Percentiles rank a stretch among this genome's conserved stretches.
Conservation (phyloP, 345 rosid species). For the Eucalyptus caleyi region DNA sequence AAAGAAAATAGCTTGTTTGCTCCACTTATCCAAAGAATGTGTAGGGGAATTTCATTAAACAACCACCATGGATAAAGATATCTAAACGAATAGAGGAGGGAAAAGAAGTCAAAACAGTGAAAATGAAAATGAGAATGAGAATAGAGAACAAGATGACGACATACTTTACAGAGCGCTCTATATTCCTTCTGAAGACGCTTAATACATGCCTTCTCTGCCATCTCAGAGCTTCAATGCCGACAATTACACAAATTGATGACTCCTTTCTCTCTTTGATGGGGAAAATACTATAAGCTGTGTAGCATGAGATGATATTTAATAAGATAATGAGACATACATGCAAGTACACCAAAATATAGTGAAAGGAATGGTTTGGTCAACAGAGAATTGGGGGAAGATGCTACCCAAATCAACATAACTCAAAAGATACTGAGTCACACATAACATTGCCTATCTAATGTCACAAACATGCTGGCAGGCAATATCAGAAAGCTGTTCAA, state of each 20-base stretch:
- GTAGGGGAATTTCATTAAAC: not conserved
- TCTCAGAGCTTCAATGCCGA: not conserved
- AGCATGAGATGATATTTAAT: not conserved
- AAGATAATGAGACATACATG: not conserved
- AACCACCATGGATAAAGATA: not conserved
- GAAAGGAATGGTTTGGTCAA: not conserved
- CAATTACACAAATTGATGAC: not conserved
- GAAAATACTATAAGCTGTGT: not conserved
- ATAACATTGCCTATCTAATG: not conserved
- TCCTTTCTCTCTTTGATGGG: not conserved
- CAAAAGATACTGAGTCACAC: not conserved
- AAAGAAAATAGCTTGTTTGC: not conserved
- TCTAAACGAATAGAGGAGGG: not conserved
- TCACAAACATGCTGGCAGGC: not conserved
- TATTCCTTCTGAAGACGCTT: conserved; percentile 97
- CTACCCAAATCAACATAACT: not conserved
- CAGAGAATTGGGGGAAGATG: not conserved
- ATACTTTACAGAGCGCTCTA: conserved; percentile 91
- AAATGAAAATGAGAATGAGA: not conserved
- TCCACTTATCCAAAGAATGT: not conserved
- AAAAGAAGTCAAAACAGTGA: not conserved
- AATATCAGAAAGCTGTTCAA: not conserved
- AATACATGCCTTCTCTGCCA: conserved; percentile 92
- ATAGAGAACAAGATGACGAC: not conserved
- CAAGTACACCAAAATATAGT: not conserved